Percentiles rank a stretch among this genome's conserved stretches.
Conservation (phyloP, 805 yeast genomes). For the Candida alai region DNA sequence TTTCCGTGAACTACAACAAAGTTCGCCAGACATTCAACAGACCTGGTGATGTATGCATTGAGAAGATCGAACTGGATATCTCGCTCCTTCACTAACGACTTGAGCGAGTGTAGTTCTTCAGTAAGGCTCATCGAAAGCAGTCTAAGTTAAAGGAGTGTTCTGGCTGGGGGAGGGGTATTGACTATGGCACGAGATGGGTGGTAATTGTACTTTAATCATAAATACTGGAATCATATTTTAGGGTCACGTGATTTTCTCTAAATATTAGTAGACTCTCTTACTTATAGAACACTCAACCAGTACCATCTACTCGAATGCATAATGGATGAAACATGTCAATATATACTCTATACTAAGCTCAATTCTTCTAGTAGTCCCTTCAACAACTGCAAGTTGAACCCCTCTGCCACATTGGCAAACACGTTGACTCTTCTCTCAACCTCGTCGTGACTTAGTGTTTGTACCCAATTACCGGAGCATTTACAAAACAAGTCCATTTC, state of each 20-base stretch:
- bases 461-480: constrained; percentile 86
- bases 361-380: constrained; percentile 28
- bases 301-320: too few species aligned
- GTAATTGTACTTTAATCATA: too few species aligned
- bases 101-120: constrained; percentile 1
- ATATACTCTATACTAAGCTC: constrained; percentile 3
- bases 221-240: too few species aligned
- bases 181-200: too few species aligned
- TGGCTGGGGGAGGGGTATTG: too few species aligned
- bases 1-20: constrained; percentile 46
- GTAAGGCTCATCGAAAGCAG: constrained; percentile 2
- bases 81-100: constrained; percentile 23
- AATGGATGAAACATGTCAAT: too few species aligned
- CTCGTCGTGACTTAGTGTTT: constrained; percentile 44
- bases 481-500: constrained; percentile 71
- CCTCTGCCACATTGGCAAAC: constrained; percentile 56
- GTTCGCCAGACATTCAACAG: constrained; percentile 26
- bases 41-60: constrained; percentile 29
- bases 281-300: too few species aligned
- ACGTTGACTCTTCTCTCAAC: constrained; percentile 44
- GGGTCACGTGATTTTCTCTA: too few species aligned
- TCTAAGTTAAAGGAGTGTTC: too few species aligned
- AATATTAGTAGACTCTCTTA: too few species aligned
- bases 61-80: constrained; percentile 33
- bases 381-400: constrained; percentile 58